Base-by-base conservation (phyloP, 345 rosid species). In the Boechera retrofracta region DNA sequence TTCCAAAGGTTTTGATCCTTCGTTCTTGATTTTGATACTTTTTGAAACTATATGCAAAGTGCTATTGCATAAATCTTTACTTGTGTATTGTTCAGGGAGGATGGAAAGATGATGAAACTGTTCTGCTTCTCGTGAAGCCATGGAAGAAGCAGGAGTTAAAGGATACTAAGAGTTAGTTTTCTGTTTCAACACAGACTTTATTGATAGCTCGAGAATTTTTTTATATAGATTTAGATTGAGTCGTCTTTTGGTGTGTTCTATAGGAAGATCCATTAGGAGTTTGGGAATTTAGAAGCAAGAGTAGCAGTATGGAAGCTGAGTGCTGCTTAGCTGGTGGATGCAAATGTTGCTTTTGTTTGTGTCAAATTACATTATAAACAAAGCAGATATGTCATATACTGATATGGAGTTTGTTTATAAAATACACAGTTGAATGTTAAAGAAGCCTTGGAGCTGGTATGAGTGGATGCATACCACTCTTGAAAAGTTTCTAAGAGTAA, bases 51-150 rank as follows among this genome's bases (percentile, higher is more conserved):
- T 4, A 7, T 53, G 53, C 7, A 58, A 47, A 39, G 10, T 45
- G 39, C 18, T 21, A 13, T 39, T 59, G 36, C 49, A 4, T 29
- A 3, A 66, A 75, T 6, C 21, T 61, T 8, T 7, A 60, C 15
- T 16, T 35, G 64, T 16, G 28, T 9, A 1, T 35, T 16, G 48
- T 62, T 35, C 74, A 94, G 97, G 98, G 98, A 69, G 98, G 98
- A 61, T 94, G 98, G 98, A 98, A 94, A 84, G 84, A 92, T 76
- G 98, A 94, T 79, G 98, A 94, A 76, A 89, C 96, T 29, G 74
- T 90, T 55, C 98, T 67, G 98, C 98, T 56, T 71, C 86, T 63
- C 98, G 98, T 10, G 98, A 92, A 82, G 92, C 98, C 59, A 44
- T 88, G 67, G 98, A 94, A 86, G 98, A 94, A 85, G 97, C 98